Evolutionary conservation across 768 basidiomycete genomes (phyloP), one percentile per base, ranked within the genome.

Genomic region (Trametes cinnabarina): DNA sequence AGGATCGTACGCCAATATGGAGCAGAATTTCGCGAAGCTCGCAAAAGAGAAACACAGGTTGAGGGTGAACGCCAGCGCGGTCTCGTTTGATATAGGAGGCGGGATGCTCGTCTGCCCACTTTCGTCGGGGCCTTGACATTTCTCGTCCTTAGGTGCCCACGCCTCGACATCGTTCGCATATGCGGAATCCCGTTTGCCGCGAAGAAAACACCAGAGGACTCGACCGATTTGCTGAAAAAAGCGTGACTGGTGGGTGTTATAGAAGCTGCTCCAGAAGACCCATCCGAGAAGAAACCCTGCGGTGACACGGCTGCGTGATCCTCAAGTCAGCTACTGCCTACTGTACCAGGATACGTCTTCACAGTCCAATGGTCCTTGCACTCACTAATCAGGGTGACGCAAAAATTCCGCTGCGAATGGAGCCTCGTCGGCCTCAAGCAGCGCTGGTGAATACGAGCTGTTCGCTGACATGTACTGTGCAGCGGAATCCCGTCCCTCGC

Each of bases 271-370:
- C 41, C 74, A 62, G 60, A 75, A 77, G 3, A 76, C 75, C 68
- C 74, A 76, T 32, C 77, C 77, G 7, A 77, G 65, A 48, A 73
- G 73, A 63, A 79, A 79, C 0, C 73, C 66, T 14, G 75, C 66
- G 22, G 77, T 63, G 15, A 72, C 65, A 34, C 68, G 75, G 60
- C 77, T 79, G 22, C 41, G 42, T 23, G 28, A 28, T 10, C 30
- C 17, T 23, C 7, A 17, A 3, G 14, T 44, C 15, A 44, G 51
- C 35, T 14, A 25, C 19, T 20, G n/a, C n/a, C n/a, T n/a, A n/a
- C n/a, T n/a, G n/a, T n/a, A n/a, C n/a, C n/a, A 19, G 48, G 30
- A 47, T 35, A 17, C 11, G 37, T 34, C 12, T 3, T 30, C 35
- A 53, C 19, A 17, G 35, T 28, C 14, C 28, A 19, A n/a, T 11